Percentiles rank a stretch among this genome's conserved stretches.
Conservation (phyloP, 1,139 yeast species). For the Lodderomyces orthopsilosis region DNA sequence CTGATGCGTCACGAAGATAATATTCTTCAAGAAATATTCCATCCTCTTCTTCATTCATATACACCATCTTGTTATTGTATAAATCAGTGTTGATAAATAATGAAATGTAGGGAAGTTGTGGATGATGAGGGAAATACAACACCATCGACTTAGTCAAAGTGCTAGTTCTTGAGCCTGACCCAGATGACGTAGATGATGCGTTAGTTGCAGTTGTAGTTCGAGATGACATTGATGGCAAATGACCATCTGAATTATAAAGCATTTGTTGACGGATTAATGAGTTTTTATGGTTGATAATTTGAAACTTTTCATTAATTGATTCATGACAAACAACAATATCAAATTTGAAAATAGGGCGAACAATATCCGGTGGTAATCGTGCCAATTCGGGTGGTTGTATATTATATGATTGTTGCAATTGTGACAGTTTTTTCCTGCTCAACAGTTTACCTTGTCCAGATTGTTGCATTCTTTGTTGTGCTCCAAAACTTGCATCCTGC, state of each 20-base stretch:
- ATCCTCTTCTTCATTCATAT: constrained; percentile 30
- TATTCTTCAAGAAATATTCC: constrained; percentile 13
- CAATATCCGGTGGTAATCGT: constrained; percentile 45
- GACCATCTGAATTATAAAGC: constrained; percentile 4
- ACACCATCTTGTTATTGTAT: constrained; percentile 24
- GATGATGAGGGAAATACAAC: constrained; percentile 5
- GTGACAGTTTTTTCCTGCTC: constrained; percentile 1
- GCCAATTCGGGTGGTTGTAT: constrained; percentile 47
- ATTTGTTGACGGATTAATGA: constrained; percentile 6
- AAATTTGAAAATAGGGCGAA: constrained; percentile 47
- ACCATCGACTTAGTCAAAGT: constrained; percentile 3
- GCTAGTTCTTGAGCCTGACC: constrained; percentile 1
- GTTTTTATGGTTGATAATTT: constrained; percentile 18
- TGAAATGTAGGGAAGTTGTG: constrained; percentile 32
- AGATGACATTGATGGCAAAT: neutral
- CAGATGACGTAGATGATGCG: neutral
- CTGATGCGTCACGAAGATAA: neutral
- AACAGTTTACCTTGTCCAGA: neutral
- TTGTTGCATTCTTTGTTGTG: constrained; percentile 1
- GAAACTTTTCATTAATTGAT: constrained; percentile 34
- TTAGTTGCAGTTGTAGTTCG: constrained; percentile 1
- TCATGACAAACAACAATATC: constrained; percentile 47
- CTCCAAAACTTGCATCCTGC: constrained; percentile 2
- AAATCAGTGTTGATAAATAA: constrained; percentile 33
- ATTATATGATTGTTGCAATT: constrained; percentile 8